Percentiles rank a stretch among this genome's conserved stretches.
These are phyloP conservation scores for Ogataea dorogensis DNA, from an alignment of 805 yeast species.

Conservation along the genomic window DNA sequence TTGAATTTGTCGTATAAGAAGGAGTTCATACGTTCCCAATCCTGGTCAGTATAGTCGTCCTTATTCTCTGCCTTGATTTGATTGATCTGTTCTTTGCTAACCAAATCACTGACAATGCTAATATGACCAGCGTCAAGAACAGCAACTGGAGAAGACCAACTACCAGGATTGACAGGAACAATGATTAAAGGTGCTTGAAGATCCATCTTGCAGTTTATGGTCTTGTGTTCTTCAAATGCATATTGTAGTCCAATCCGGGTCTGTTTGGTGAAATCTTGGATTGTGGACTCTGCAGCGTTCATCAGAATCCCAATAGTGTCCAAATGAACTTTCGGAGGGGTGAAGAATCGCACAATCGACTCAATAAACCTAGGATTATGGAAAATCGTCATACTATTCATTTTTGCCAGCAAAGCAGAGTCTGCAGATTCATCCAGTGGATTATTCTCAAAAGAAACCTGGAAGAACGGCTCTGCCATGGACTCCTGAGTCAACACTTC, in stretches of 20 bases:
- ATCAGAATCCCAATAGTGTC: slow-evolving; percentile 89
- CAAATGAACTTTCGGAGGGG: slow-evolving; percentile 79
- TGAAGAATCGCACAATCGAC: slow-evolving; percentile 71
- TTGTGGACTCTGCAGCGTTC: slow-evolving; percentile 92
- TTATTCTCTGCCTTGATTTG: slow-evolving; percentile 63
- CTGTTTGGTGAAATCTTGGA: slow-evolving; percentile 85
- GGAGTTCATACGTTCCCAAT: slow-evolving; percentile 72
- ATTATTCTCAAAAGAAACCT: slow-evolving; percentile 76
- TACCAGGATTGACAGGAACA: slow-evolving; percentile 76
- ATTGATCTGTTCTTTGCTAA: slow-evolving; percentile 63
- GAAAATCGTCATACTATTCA: slow-evolving; percentile 84
- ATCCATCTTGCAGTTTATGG: slow-evolving; percentile 80
- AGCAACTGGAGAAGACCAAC: slow-evolving; percentile 83
- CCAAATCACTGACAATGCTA: slow-evolving; percentile 76
- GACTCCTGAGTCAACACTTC: slow-evolving; percentile 13
- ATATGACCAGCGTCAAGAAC: slow-evolving; percentile 96
- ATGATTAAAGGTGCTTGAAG: slow-evolving; percentile 91
- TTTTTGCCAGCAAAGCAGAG: slow-evolving; percentile 65
- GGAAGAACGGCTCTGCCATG: slow-evolving; percentile 65
- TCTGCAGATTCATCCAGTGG: slow-evolving; percentile 87
- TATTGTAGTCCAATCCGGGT: slow-evolving; percentile 91
- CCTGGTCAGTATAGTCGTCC: slow-evolving; percentile 54
- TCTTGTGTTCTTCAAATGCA: slow-evolving; percentile 92
- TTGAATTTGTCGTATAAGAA: slow-evolving; percentile 89
- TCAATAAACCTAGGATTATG: slow-evolving; percentile 85